A percentile compares a stretch with the other conserved stretches of the same genome.
Evolutionary conservation across 805 yeast species (phyloP).

Genomic region (Wickerhamomyces chambardii): DNA sequence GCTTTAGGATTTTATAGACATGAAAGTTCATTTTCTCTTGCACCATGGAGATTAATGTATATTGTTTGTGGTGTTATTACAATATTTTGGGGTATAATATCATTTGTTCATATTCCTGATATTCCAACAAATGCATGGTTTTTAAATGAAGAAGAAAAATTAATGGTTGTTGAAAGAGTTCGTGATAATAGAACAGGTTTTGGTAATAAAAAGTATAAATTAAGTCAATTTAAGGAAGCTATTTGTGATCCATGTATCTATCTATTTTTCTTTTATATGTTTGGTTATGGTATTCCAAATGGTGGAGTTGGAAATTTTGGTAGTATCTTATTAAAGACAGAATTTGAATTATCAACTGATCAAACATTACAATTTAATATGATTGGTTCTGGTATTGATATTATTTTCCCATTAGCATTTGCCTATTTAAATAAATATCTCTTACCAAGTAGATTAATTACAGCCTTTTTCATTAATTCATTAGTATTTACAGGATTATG

Average conservation of each 20-base stretch:
- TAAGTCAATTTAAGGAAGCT: slow-evolving; percentile 34
- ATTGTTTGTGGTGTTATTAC: slow-evolving; percentile 45
- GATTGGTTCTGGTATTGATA: slow-evolving; percentile 34
- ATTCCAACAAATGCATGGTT: slow-evolving; percentile 31
- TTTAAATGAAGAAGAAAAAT: slow-evolving; percentile 27
- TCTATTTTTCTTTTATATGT: slow-evolving; percentile 22
- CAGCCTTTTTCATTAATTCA: slow-evolving; percentile 24
- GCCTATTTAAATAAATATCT: slow-evolving; percentile 21
- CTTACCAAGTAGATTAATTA: slow-evolving; percentile 37
- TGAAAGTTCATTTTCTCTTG: slow-evolving; percentile 21
- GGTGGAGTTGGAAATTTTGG: slow-evolving; percentile 38
- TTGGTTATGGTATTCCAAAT: slow-evolving; percentile 25
- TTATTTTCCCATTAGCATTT: slow-evolving; percentile 21
- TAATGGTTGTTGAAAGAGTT: slow-evolving; percentile 29
- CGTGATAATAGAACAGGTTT: slow-evolving; percentile 37
- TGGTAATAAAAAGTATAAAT: slow-evolving; percentile 34
- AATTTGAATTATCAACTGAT: slow-evolving; percentile 32
- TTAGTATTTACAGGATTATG: neutral
- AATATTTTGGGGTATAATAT: slow-evolving; percentile 30
- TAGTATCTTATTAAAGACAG: slow-evolving; percentile 34
- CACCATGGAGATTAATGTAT: slow-evolving; percentile 43
- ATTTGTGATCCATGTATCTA: slow-evolving; percentile 30
- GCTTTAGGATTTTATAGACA: slow-evolving; percentile 34
- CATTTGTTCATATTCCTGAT: slow-evolving; percentile 35
- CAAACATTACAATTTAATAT: slow-evolving; percentile 22